phyloP scores from a whole-genome alignment of 2,329 filamentous ascomycete genomes.

The Dissoconium aciculare region DNA sequence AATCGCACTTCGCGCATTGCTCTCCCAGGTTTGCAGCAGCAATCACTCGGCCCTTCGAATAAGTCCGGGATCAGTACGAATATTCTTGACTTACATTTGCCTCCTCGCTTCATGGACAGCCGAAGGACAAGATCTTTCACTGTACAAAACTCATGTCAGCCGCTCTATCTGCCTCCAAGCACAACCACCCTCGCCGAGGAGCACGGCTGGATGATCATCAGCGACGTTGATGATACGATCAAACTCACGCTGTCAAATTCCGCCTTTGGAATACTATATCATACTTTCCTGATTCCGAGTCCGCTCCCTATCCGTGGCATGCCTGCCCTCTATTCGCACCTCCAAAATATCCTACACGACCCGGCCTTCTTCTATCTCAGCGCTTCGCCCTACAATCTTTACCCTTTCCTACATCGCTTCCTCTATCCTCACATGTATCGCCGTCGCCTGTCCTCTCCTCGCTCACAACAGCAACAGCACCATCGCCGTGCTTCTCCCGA shows the following conservation, averaged over 20 bases:
- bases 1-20: slow-evolving; percentile 52
- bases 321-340: slow-evolving; percentile 63
- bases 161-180: slow-evolving; percentile 32
- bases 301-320: slow-evolving; percentile 61
- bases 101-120: slow-evolving; percentile 5
- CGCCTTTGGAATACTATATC: slow-evolving; percentile 62
- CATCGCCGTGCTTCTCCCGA: too few relatives aligned
- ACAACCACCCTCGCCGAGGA: slow-evolving; percentile 60
- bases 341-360: slow-evolving; percentile 40
- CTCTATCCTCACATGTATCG: slow-evolving; percentile 46
- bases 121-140: too few relatives aligned
- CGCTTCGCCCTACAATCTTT: slow-evolving; percentile 86
- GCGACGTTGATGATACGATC: slow-evolving; percentile 86
- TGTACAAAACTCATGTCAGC: slow-evolving; percentile 35
- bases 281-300: slow-evolving; percentile 61
- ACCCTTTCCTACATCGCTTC: slow-evolving; percentile 70
- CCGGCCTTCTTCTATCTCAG: slow-evolving; percentile 88
- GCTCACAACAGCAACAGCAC: too few relatives aligned
- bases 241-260: slow-evolving; percentile 75
- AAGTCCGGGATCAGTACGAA: slow-evolving; percentile 22
- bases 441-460: too few relatives aligned
- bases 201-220: slow-evolving; percentile 67
- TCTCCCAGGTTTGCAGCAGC: slow-evolving; percentile 32
- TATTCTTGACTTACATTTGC: slow-evolving; percentile 19
- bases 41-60: slow-evolving; percentile 22